Conservation (phyloP, 192 early-diverging fungal species). For the Jimgerdemannia lactiflua region DNA sequence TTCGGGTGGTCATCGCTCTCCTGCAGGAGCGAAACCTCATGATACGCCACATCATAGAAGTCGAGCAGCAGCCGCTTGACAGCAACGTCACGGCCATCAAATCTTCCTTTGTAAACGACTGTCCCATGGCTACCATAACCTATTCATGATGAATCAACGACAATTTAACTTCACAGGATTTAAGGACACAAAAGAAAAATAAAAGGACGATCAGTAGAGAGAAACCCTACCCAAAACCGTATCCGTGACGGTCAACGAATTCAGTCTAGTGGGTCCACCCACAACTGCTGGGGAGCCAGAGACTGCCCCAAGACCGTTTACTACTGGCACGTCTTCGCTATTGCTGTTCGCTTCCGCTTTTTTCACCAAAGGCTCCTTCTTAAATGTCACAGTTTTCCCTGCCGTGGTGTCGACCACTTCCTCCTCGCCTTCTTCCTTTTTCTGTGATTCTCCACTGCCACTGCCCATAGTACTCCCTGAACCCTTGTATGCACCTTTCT, state of each 20-base stretch:
- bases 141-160: slow-evolving; percentile 9
- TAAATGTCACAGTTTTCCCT: slow-evolving; percentile 5
- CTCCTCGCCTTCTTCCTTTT: neutral
- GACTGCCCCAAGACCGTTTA: no score
- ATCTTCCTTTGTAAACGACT: slow-evolving; percentile 91
- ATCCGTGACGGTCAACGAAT: slow-evolving; percentile 20
- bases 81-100: slow-evolving; percentile 89
- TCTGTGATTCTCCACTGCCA: neutral
- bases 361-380: neutral
- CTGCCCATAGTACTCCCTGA: neutral
- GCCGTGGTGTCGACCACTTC: neutral
- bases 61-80: slow-evolving; percentile 92
- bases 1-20: slow-evolving; percentile 97
- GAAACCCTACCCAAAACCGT: slow-evolving; percentile 16
- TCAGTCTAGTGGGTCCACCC: neutral
- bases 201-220: neutral
- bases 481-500: neutral
- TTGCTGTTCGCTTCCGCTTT: neutral
- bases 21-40: slow-evolving; percentile 89
- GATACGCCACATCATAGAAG: slow-evolving; percentile 94
- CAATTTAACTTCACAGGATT: no score
- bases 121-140: slow-evolving; percentile 98
- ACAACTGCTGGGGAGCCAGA: no score
- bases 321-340: neutral
- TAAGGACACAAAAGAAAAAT: neutral